Evolutionary conservation across 768 basidiomycete species (phyloP).

Genomic region (Austroboletus eburneus): DNA sequence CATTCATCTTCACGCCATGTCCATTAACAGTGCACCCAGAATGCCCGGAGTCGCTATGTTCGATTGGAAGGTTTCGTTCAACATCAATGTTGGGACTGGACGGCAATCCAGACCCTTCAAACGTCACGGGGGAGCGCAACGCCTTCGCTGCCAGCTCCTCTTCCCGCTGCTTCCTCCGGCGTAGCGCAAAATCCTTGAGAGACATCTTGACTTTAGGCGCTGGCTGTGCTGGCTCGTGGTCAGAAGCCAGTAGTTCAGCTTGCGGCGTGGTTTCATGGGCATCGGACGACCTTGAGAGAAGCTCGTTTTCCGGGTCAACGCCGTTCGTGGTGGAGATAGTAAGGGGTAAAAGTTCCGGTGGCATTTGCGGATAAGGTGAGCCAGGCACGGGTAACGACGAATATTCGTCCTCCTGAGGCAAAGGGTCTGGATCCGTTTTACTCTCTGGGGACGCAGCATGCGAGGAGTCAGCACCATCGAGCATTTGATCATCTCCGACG

Average conservation of each 20-base stretch:
- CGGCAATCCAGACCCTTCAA: slow-evolving; percentile 9
- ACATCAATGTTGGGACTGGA: slow-evolving; percentile 20
- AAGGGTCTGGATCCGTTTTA: not conserved
- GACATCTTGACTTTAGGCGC: slow-evolving; percentile 54
- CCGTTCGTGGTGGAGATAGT: not conserved
- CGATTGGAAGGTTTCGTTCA: slow-evolving; percentile 14
- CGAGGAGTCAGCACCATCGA: not conserved
- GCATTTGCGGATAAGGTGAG: slow-evolving; percentile 3
- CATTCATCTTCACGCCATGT: slow-evolving; percentile 11
- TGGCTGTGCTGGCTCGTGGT: slow-evolving; percentile 6
- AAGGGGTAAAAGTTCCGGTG: not conserved
- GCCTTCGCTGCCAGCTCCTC: slow-evolving; percentile 37
- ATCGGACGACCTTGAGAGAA: not conserved
- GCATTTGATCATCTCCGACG: slow-evolving; percentile 1
- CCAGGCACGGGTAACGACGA: not conserved
- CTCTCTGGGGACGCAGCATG: not conserved
- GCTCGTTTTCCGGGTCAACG: not conserved
- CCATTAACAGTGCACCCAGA: not conserved
- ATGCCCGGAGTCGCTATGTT: not conserved
- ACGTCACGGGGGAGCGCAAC: slow-evolving; percentile 18
- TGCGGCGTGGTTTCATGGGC: slow-evolving; percentile 1
- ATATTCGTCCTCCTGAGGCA: not conserved
- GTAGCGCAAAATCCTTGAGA: slow-evolving; percentile 51
- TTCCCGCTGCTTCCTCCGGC: slow-evolving; percentile 52
- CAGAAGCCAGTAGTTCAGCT: slow-evolving; percentile 9